Conservation (phyloP, 2,329 filamentous ascomycete genomes). For the Diplocarpon mali region DNA sequence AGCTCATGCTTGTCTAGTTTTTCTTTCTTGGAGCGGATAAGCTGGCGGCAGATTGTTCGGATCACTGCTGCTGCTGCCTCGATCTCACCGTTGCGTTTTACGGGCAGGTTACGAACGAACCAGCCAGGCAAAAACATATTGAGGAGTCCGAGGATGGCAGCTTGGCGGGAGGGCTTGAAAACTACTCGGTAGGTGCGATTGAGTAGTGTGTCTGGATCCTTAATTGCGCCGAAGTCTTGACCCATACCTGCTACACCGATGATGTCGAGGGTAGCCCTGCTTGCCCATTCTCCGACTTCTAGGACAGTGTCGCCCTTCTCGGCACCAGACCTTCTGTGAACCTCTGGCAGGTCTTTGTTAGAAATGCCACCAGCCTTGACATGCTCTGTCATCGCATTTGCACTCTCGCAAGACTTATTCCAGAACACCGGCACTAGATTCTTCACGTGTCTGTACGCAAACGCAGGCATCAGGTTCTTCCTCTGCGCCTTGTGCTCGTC, state of each 20-base stretch:
- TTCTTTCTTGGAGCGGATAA: slow-evolving; percentile 61
- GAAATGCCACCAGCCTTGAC: slow-evolving; percentile 31
- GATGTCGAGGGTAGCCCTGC: slow-evolving; percentile 61
- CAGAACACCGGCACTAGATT: slow-evolving; percentile 78
- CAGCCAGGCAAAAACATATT: slow-evolving; percentile 50
- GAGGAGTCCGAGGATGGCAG: slow-evolving; percentile 46
- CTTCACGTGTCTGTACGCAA: slow-evolving; percentile 77
- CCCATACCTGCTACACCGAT: slow-evolving; percentile 64
- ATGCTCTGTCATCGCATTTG: slow-evolving; percentile 45
- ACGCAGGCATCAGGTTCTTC: slow-evolving; percentile 70
- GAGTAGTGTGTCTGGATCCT: slow-evolving; percentile 48
- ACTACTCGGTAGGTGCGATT: slow-evolving; percentile 44
- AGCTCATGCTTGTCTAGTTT: slow-evolving; percentile 38
- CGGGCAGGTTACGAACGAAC: slow-evolving; percentile 52
- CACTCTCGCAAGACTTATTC: slow-evolving; percentile 60
- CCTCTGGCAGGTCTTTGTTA: slow-evolving; percentile 23
- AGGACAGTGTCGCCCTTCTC: slow-evolving; percentile 33
- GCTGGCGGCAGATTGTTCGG: slow-evolving; percentile 51
- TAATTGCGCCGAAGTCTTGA: slow-evolving; percentile 56
- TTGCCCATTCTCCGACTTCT: slow-evolving; percentile 52
- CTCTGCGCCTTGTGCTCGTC: slow-evolving; percentile 78
- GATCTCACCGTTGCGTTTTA: slow-evolving; percentile 60
- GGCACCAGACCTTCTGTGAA: slow-evolving; percentile 9
- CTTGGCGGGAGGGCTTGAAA: slow-evolving; percentile 41
- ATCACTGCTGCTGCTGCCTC: slow-evolving; percentile 45